Evolutionary conservation across 805 yeast genomes (phyloP), one percentile per base, ranked within the genome.

Genomic region (Yarrowia osloensis): DNA sequence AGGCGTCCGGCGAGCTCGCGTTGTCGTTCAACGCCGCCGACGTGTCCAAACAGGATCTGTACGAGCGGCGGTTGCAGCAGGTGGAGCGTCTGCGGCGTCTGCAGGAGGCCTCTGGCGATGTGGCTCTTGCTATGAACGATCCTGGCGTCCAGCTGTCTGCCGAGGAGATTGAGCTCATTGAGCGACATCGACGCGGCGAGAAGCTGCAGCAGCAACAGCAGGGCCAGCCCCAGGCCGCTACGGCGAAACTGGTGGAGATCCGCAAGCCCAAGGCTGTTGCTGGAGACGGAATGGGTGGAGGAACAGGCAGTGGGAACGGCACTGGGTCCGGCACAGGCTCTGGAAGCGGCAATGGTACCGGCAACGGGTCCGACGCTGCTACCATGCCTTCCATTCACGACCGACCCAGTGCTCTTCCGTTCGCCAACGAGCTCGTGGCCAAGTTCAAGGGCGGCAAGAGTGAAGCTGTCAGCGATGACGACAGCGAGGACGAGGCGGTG

Each of bases 91-190:
- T 61, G 13, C 66, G 66, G 17, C 89, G 88, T 69, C 81, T 93
- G 65, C 95, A 91, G 74, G 78, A 79, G 28, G 82, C 84, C 68
- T 88, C 89, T 72, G 83, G 86, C 67, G 89, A 86, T 70, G 84
- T 88, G 72, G 85, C 88, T 26, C 21, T 49, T 4, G 46, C 57
- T 19, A 31, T 61, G 52, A 44, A 33, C 47, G 66, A 61, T 15
- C 54, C 52, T 12, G 54, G 54, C 42, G n/a, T 61, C n/a, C 40
- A 61, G 42, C 42, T 61, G 7, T 44, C 66, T 22, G 33, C 52
- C 8, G 66, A 61, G 66, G 66, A 61, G 66, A 61, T 44, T 33
- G 54, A 44, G 44, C 42, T 61, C 17, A 61, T 61, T 61, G 66
- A 61, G 54, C 39, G 54, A 5, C 66, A 46, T 31, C 50, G 65